Base-by-base conservation (phyloP, 495 filamentous ascomycete genomes). In the Penicillium psychrofluorescens region DNA sequence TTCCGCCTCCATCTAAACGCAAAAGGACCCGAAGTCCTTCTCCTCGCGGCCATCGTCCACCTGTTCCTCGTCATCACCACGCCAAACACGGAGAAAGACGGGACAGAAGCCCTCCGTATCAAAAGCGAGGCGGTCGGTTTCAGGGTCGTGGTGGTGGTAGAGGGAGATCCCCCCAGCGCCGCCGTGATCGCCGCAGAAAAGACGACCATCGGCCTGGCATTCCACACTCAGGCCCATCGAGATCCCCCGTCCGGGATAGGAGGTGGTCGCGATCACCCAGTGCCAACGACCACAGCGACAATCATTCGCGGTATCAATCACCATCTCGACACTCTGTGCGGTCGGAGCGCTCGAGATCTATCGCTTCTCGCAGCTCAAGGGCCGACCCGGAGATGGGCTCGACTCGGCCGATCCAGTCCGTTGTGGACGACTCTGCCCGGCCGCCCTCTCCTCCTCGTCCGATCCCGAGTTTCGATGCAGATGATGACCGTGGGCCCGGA, bases 21-120 rank as follows among this genome's bases (percentile, higher is more conserved):
- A 64, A 69, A 50, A 64, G 70, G 47, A 74, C 67, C 43, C 65
- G 70, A 37, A 74, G 66, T 44, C 72, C 70, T 35, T 75, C 74
- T 8, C 68, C 70, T 16, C 44, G 52, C 14, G 51, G 45, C 29
- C 55, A 46, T 14, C 59, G 52, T 31, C 48, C 48, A 37, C 46
- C 50, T 15, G 59, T 53, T 8, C 44, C 47, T 11, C 56, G 45
- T 28, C 55, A 54, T 27, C 62, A 52, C 10, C 59, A 49, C 31
- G 37, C 48, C 15, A 63, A 59, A 36, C 49, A 50, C 11, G 50
- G 53, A 13, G 62, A 65, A 31, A 54, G 57, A 44, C 61, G 59
- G 15, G 63, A 67, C 40, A 50, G 63, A 34, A 56, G 56, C n/a
- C 56, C 54, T 27, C 40, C 57, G 12, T 50, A 43, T 16, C 56